Percentiles rank a stretch among this genome's conserved stretches.
Conservation (phyloP, 176 grass and related monocot species). For the Elaeis guineensis region DNA sequence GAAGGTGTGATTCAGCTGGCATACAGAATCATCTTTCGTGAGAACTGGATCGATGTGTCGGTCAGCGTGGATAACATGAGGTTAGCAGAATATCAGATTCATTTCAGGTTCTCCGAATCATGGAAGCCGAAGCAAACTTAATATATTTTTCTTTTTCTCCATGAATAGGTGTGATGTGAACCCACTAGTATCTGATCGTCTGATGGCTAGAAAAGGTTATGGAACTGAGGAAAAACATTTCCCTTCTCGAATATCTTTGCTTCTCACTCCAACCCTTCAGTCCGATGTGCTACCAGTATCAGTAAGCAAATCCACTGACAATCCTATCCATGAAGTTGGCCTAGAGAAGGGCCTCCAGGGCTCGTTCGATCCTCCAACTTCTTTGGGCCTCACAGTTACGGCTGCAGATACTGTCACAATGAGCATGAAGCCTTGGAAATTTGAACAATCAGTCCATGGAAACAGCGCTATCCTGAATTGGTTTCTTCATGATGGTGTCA, state of each 20-base stretch:
- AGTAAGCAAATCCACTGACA: slow-evolving; percentile 72
- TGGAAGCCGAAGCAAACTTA: no score
- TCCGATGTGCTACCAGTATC: slow-evolving; percentile 62
- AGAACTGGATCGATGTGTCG: no score
- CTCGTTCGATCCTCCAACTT: slow-evolving; percentile 60
- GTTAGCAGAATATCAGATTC: no score
- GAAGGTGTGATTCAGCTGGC: no score
- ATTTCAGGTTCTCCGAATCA: no score
- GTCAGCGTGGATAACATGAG: no score
- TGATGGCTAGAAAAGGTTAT: slow-evolving; percentile 74
- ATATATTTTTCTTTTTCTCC: no score
- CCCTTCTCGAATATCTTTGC: slow-evolving; percentile 70
- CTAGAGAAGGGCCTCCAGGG: slow-evolving; percentile 53
- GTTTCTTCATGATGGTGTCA: slow-evolving; percentile 72
- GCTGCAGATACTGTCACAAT: slow-evolving; percentile 42
- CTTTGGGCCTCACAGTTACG: slow-evolving; percentile 49
- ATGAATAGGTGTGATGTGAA: slow-evolving; percentile 59
- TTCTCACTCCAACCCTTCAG: slow-evolving; percentile 77
- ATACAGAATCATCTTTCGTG: no score
- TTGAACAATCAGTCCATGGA: slow-evolving; percentile 74
- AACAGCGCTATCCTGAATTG: slow-evolving; percentile 55
- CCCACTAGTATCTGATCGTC: slow-evolving; percentile 59
- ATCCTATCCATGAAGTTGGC: slow-evolving; percentile 60
- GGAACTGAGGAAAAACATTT: slow-evolving; percentile 83
- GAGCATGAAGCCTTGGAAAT: slow-evolving; percentile 89